Conservation (phyloP, 441 rosid species). For the Arabidopsis hybrid region DNA sequence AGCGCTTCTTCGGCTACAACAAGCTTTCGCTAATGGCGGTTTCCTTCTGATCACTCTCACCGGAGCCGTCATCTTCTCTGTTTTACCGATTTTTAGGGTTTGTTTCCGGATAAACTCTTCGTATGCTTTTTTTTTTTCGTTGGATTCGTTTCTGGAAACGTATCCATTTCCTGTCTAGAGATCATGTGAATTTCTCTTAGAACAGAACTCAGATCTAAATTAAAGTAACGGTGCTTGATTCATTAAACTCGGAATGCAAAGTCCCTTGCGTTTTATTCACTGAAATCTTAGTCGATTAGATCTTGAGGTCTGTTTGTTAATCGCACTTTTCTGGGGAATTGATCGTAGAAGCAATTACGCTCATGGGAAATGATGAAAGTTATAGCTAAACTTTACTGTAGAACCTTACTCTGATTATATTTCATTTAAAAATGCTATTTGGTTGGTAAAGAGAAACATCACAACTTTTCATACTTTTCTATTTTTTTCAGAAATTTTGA, state of each 20-base stretch:
- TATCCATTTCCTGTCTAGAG: slow-evolving; percentile 23
- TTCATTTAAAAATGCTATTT: slow-evolving; percentile 23
- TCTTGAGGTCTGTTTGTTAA: slow-evolving; percentile 22
- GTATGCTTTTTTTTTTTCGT: slow-evolving; percentile 14
- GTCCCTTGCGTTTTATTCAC: slow-evolving; percentile 19
- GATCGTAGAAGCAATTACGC: slow-evolving; percentile 4
- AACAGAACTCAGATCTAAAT: slow-evolving; percentile 39
- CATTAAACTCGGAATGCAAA: slow-evolving; percentile 12
- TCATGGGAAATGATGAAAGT: neutral
- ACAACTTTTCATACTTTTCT: slow-evolving; percentile 1
- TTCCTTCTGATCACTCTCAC: slow-evolving; percentile 45
- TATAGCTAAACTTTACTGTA: slow-evolving; percentile 29
- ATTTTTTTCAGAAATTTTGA: slow-evolving; percentile 24
- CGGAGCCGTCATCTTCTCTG: slow-evolving; percentile 28
- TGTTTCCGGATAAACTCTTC: slow-evolving; percentile 15
- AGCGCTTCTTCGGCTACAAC: slow-evolving; percentile 36
- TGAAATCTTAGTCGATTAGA: slow-evolving; percentile 34
- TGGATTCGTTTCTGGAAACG: neutral
- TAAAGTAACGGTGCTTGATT: slow-evolving; percentile 12
- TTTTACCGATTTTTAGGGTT: slow-evolving; percentile 26
- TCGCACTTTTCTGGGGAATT: slow-evolving; percentile 15
- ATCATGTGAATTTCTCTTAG: slow-evolving; percentile 23
- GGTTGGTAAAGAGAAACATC: slow-evolving; percentile 39
- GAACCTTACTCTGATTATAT: slow-evolving; percentile 14
- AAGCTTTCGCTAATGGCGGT: slow-evolving; percentile 45